Base-by-base conservation (phyloP, 2,329 filamentous ascomycete genomes). In the Rutstroemia sp. region DNA sequence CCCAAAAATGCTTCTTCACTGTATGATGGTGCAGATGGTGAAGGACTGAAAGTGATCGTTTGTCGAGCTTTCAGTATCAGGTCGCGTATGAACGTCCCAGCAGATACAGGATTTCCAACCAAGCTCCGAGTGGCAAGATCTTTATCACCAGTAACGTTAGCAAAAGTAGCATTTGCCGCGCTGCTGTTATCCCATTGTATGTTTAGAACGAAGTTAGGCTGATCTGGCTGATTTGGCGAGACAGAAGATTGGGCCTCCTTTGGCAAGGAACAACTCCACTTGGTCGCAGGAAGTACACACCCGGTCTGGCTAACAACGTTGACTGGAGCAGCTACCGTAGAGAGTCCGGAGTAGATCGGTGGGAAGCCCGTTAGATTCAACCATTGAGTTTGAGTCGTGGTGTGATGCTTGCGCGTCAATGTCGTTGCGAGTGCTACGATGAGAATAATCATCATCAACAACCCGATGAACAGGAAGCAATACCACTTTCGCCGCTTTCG, bases 221-320 rank as follows among this genome's bases (percentile, higher is more conserved):
- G 82, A 60, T 86, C 79, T 0, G 84, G 74, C 38, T 78, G 75
- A 66, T 85, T 88, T 0, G 85, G 84, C 1, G 76, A 73, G 45
- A 86, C 81, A 1, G 79, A 77, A 3, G 78, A 72, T 45, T 92
- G 88, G 58, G 89, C 73, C 63, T 91, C 89, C 68, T 90, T 90
- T 2, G 92, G 90, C 16, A 95, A 72, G 10, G 85, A 80, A 70
- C 92, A 97, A 68, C 87, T 95, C 92, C 92, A 97, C 54, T 94
- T 71, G 0, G 87, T 88, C 3, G 82, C 77, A 0, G 87, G 87
- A 7, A 78, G 75, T 4, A 92, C 83, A 63, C 92, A 97, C 6
- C 80, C 82, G 21, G 81, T 81, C 54, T 82, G 79, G n/a, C 81
- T 74, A 2, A 79, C 73, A 0, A 80, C 79, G 50, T 87, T 83